Percentiles rank a stretch among this genome's conserved stretches.
phyloP scores from a whole-genome alignment of 352 stramenopile species.

The Elongisporangium undulatum region DNA sequence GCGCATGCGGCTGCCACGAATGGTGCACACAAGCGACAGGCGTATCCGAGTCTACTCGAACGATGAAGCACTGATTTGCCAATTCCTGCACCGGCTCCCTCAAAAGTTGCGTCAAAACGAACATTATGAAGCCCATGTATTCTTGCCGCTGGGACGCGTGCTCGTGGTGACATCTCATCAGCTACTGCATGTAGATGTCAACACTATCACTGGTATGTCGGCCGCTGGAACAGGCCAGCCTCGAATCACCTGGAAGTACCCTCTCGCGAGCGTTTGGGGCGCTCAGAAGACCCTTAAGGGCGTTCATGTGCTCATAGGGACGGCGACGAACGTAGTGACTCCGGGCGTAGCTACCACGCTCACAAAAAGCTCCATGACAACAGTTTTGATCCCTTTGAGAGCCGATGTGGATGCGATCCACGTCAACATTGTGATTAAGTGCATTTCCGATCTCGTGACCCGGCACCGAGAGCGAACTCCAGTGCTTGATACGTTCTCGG shows the following conservation, averaged over 20 bases:
- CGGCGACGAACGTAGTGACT: constrained; percentile 27
- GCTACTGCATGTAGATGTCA: constrained; percentile 56
- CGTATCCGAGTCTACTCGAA: constrained; percentile 73
- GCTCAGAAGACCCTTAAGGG: constrained; percentile 34
- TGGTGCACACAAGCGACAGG: constrained; percentile 75
- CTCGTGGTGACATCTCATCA: constrained; percentile 76
- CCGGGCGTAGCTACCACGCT: constrained; percentile 14
- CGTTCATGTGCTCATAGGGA: constrained; percentile 44
- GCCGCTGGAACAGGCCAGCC: constrained; percentile 1
- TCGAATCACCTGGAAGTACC: constrained; percentile 43
- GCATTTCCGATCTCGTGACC: constrained; percentile 31
- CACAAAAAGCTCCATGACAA: constrained; percentile 47
- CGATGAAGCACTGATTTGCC: constrained; percentile 61
- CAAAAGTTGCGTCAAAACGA: constrained; percentile 63
- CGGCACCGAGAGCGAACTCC: constrained; percentile 32
- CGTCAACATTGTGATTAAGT: constrained; percentile 34
- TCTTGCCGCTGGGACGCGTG: constrained; percentile 54
- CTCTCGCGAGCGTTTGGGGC: constrained; percentile 36
- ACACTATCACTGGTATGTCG: neutral
- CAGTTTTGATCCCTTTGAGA: constrained; percentile 38
- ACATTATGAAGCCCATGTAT: constrained; percentile 73
- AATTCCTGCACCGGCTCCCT: constrained; percentile 54
- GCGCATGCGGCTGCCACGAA: constrained; percentile 65
- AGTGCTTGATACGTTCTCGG: constrained; percentile 27
- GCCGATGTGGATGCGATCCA: constrained; percentile 16